Percentiles rank a stretch among this genome's conserved stretches.
Conservation (phyloP, 169 alveolate species). For the Plasmodium fragile region DNA sequence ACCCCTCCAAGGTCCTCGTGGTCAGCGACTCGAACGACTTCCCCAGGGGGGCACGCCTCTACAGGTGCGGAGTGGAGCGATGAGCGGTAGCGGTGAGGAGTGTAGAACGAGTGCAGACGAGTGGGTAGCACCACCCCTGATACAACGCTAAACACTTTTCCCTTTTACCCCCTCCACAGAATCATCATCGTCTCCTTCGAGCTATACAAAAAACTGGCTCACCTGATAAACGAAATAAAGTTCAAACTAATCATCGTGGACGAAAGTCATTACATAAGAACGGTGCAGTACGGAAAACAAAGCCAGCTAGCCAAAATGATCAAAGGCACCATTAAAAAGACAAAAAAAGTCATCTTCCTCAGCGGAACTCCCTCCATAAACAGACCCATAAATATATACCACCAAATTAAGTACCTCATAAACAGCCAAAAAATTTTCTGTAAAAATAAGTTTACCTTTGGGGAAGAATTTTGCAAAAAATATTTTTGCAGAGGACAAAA, state of each 20-base stretch:
- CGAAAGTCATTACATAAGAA: constrained; percentile 51
- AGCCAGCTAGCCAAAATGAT: constrained; percentile 43
- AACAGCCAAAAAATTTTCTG: constrained; percentile 35
- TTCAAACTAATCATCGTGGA: constrained; percentile 49
- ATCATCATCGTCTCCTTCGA: constrained; percentile 37
- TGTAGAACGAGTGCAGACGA: background rate
- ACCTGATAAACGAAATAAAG: constrained; percentile 10
- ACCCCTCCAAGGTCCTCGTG: constrained; percentile 88
- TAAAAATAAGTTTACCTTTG: constrained; percentile 40
- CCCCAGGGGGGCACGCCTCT: background rate
- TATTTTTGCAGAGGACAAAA: constrained; percentile 48
- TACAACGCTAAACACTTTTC: background rate
- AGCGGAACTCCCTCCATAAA: constrained; percentile 68
- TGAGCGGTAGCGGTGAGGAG: too few species aligned
- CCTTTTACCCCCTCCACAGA: background rate
- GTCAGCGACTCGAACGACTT: constrained; percentile 91
- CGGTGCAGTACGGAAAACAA: constrained; percentile 59
- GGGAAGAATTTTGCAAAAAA: constrained; percentile 71
- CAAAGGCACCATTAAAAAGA: constrained; percentile 18
- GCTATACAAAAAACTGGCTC: constrained; percentile 27
- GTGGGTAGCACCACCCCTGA: background rate
- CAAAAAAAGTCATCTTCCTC: constrained; percentile 28
- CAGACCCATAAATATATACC: constrained; percentile 64
- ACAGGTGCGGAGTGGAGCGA: background rate
- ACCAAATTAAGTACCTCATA: constrained; percentile 51